Evolutionary conservation across 495 filamentous ascomycete species (phyloP).

Genomic region (Halenospora varia): DNA sequence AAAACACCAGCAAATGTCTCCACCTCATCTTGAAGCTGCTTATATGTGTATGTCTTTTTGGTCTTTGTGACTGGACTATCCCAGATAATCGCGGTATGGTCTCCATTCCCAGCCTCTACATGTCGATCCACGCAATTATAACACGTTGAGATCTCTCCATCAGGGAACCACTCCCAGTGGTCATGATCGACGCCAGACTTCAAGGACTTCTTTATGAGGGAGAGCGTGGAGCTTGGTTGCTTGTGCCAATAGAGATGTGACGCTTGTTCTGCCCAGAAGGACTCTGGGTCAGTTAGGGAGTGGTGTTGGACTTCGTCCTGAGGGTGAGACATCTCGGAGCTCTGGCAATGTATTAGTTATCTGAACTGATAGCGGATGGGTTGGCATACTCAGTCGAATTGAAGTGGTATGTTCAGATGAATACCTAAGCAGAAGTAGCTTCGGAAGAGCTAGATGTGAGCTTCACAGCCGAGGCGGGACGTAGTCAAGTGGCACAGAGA

Average conservation of each 20-base stretch:
- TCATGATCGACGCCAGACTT: slow-evolving; percentile 35
- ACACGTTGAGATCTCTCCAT: slow-evolving; percentile 81
- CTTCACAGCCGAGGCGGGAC: not conserved
- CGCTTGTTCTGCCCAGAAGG: slow-evolving; percentile 77
- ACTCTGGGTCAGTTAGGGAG: slow-evolving; percentile 58
- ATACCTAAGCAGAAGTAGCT: not conserved
- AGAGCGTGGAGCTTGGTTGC: slow-evolving; percentile 49
- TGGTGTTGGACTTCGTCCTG: slow-evolving; percentile 48
- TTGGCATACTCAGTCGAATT: not conserved
- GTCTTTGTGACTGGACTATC: slow-evolving; percentile 80
- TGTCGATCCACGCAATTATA: slow-evolving; percentile 92
- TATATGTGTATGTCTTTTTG: slow-evolving; percentile 70
- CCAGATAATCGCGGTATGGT: slow-evolving; percentile 73
- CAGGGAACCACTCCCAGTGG: slow-evolving; percentile 86
- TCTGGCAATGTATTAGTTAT: not conserved
- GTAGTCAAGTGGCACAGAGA: not conserved
- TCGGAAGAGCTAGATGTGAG: not conserved
- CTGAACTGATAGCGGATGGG: not conserved
- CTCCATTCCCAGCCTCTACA: slow-evolving; percentile 69
- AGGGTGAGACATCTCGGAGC: slow-evolving; percentile 26
- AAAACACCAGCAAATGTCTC: slow-evolving; percentile 80
- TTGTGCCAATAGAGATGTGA: slow-evolving; percentile 76
- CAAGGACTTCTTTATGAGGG: slow-evolving; percentile 37
- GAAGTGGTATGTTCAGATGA: not conserved
- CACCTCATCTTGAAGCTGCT: slow-evolving; percentile 74